A percentile compares a stretch with the other conserved stretches of the same genome.
Conservation (phyloP, 306 rosid species). For the Malus orientalis region DNA sequence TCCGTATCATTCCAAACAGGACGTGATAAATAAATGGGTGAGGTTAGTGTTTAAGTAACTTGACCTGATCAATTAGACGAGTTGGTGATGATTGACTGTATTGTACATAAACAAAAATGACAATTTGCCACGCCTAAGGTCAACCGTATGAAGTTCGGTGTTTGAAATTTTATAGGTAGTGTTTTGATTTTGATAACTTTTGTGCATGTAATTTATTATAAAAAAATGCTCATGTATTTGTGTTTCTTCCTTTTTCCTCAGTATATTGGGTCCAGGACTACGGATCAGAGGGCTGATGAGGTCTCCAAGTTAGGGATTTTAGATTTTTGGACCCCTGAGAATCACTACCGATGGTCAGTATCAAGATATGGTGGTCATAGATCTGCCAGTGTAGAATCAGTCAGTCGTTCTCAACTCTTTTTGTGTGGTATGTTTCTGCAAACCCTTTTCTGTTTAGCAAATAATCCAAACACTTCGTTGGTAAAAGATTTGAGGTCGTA, state of each 20-base stretch:
- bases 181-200: neutral
- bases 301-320: conserved; percentile 53
- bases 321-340: conserved; percentile 89
- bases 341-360: conserved; percentile 69
- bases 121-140: neutral
- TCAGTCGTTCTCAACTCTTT: conserved; percentile 43
- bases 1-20: neutral
- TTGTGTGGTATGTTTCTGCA: conserved; percentile 45
- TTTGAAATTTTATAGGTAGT: neutral
- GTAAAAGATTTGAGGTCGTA: neutral
- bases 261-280: conserved; percentile 74
- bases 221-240: neutral
- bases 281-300: conserved; percentile 71
- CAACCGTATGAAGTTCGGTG: neutral
- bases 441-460: conserved; percentile 1
- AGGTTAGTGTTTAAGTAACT: neutral
- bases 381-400: conserved; percentile 63
- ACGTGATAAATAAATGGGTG: neutral
- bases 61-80: neutral
- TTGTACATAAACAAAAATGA: neutral
- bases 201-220: neutral
- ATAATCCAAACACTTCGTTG: neutral
- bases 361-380: conserved; percentile 85
- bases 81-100: neutral
- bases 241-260: conserved; percentile 23